These are phyloP conservation scores for Phytophthora rubi DNA, from an alignment of 352 stramenopile genomes.

Conservation along the genomic window DNA sequence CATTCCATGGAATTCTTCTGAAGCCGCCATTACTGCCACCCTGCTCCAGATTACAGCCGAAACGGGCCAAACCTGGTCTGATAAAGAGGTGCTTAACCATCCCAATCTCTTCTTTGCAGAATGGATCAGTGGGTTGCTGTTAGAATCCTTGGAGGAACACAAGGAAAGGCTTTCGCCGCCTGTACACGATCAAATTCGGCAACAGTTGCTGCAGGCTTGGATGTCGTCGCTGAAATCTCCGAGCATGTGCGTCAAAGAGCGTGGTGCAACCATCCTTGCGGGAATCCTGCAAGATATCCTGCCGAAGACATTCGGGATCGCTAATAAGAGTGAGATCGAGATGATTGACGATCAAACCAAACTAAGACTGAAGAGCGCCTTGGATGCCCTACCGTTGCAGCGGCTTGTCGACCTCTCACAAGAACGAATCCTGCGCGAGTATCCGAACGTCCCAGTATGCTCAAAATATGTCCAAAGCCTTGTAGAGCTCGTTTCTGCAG, in stretches of 20 bases:
- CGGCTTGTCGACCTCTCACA: slow-evolving; percentile 76
- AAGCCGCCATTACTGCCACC: slow-evolving; percentile 71
- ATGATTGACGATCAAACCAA: slow-evolving; percentile 39
- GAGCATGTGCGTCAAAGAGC: slow-evolving; percentile 88
- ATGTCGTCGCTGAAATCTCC: slow-evolving; percentile 83
- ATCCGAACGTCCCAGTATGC: slow-evolving; percentile 74
- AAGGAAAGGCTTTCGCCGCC: slow-evolving; percentile 47
- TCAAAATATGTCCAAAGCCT: slow-evolving; percentile 89
- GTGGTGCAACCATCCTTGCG: slow-evolving; percentile 76
- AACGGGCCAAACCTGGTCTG: slow-evolving; percentile 74
- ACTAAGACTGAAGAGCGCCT: slow-evolving; percentile 38
- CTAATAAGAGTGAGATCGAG: slow-evolving; percentile 17
- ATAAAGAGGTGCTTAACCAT: slow-evolving; percentile 82
- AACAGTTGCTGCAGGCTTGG: slow-evolving; percentile 83
- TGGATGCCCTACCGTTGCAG: slow-evolving; percentile 67
- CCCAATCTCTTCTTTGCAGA: slow-evolving; percentile 89
- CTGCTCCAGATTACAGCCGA: slow-evolving; percentile 79
- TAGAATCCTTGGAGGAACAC: slow-evolving; percentile 59
- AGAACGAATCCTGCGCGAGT: slow-evolving; percentile 81
- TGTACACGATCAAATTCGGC: slow-evolving; percentile 59
- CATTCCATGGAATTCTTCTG: slow-evolving; percentile 83
- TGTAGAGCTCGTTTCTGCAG: slow-evolving; percentile 79
- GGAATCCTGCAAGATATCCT: slow-evolving; percentile 84
- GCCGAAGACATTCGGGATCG: slow-evolving; percentile 38
- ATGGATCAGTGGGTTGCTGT: slow-evolving; percentile 82